Conservation (phyloP, 1,284 basidiomycete genomes). For the Xerocomus minutiporus region DNA sequence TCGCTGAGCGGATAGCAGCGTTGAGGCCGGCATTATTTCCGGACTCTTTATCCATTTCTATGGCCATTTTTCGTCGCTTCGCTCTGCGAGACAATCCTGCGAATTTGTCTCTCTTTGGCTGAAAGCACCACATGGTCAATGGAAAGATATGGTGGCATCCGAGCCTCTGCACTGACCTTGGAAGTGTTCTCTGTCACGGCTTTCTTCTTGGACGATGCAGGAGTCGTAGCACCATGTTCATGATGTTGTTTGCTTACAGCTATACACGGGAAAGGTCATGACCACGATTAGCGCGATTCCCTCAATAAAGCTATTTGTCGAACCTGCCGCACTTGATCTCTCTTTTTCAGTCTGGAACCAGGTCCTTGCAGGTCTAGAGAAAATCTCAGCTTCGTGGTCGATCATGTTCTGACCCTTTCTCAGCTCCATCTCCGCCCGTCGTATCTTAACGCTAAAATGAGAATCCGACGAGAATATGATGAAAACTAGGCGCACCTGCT, state of each 20-base stretch:
- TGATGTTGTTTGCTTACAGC: constrained; percentile 72
- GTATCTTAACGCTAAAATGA: constrained; percentile 46
- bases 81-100: constrained; percentile 79
- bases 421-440: constrained; percentile 93
- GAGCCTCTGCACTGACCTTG: constrained; percentile 17
- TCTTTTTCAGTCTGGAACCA: constrained; percentile 96
- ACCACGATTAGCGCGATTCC: constrained; percentile 1
- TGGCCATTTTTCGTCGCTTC: constrained; percentile 82
- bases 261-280: constrained; percentile 29
- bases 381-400: constrained; percentile 93
- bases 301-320: constrained; percentile 2
- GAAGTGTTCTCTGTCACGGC: constrained; percentile 2
- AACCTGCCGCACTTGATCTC: constrained; percentile 79
- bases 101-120: constrained; percentile 81
- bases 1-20: constrained; percentile 80
- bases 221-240: constrained; percentile 47
- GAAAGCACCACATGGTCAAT: constrained; percentile 9
- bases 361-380: constrained; percentile 87
- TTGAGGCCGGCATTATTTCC: constrained; percentile 54
- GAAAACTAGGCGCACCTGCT: constrained; percentile 52
- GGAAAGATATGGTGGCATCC: neutral
- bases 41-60: constrained; percentile 69
- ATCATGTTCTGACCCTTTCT: constrained; percentile 96
- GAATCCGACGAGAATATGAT: constrained; percentile 9
- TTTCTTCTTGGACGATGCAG: constrained; percentile 32